Conservation (phyloP, 176 grass and related monocot genomes). For the Puya raimondii region DNA sequence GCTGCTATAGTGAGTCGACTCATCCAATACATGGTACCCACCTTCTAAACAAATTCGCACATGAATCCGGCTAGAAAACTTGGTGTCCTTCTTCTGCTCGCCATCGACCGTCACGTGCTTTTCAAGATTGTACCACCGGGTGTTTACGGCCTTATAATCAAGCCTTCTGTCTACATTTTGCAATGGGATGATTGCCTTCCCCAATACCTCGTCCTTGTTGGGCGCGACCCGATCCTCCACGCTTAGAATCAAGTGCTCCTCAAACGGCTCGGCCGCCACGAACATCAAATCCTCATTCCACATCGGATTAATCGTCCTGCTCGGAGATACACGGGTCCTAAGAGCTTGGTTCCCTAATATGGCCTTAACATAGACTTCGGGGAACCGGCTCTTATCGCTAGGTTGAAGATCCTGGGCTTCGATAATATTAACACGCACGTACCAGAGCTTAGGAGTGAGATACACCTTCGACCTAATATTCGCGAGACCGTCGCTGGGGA, state of each 20-base stretch:
- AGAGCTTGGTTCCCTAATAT: constrained; percentile 37
- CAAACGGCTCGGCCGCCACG: constrained; percentile 55
- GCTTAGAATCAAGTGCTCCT: constrained; percentile 57
- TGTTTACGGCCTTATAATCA: constrained; percentile 34
- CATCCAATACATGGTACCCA: constrained; percentile 15
- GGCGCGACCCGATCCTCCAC: constrained; percentile 39
- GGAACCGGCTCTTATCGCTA: constrained; percentile 31
- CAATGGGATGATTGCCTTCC: constrained; percentile 34
- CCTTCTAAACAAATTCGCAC: constrained; percentile 52
- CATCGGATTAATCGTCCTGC: constrained; percentile 35
- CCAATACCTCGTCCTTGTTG: constrained; percentile 53
- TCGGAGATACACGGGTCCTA: constrained; percentile 31
- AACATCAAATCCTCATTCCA: constrained; percentile 80
- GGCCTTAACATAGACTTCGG: constrained; percentile 50
- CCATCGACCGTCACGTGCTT: constrained; percentile 40
- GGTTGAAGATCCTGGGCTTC: constrained; percentile 49
- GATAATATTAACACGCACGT: constrained; percentile 51
- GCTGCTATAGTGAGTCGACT: constrained; percentile 5
- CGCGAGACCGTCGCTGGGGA: constrained; percentile 42
- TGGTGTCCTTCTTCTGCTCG: constrained; percentile 47
- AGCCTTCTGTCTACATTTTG: constrained; percentile 41
- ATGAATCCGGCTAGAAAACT: constrained; percentile 62
- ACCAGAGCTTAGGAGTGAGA: constrained; percentile 64
- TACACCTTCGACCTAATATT: constrained; percentile 63
- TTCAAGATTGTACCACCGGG: constrained; percentile 49